Conservation (phyloP, 371 early-diverging fungal genomes). For the Saksenaea vasiformis region DNA sequence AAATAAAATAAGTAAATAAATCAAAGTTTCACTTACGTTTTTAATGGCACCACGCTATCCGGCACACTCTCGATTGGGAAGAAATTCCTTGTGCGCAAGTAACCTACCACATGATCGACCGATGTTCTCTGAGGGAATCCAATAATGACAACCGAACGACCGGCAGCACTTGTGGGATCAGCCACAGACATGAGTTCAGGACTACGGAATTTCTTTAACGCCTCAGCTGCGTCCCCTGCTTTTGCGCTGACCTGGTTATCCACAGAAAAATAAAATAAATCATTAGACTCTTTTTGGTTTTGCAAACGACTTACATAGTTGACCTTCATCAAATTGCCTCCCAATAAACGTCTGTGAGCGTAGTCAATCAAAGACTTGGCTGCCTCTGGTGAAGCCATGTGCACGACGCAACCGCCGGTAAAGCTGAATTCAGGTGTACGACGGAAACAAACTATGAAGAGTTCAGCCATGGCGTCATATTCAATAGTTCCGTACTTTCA, state of each 20-base stretch:
- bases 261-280: neutral
- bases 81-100: conserved; percentile 38
- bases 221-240: neutral
- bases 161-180: conserved; percentile 34
- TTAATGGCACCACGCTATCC: conserved; percentile 32
- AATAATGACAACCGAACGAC: conserved; percentile 40
- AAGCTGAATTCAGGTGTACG: conserved; percentile 40
- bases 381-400: conserved; percentile 29
- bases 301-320: conserved; percentile 29
- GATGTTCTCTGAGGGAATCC: conserved; percentile 33
- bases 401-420: conserved; percentile 36
- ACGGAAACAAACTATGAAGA: conserved; percentile 34
- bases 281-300: neutral
- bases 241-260: conserved; percentile 1
- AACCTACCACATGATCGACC: conserved; percentile 36
- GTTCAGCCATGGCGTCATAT: neutral
- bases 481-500: conserved; percentile 21
- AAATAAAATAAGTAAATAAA: neutral
- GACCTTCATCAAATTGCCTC: conserved; percentile 37
- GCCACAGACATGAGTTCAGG: conserved; percentile 32
- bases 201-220: conserved; percentile 25
- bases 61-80: conserved; percentile 42
- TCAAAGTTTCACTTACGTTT: conserved; percentile 50
- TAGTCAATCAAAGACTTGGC: conserved; percentile 39
- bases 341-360: conserved; percentile 37